Conservation (phyloP, 2,329 filamentous ascomycete species). For the Fusarium buxicola region DNA sequence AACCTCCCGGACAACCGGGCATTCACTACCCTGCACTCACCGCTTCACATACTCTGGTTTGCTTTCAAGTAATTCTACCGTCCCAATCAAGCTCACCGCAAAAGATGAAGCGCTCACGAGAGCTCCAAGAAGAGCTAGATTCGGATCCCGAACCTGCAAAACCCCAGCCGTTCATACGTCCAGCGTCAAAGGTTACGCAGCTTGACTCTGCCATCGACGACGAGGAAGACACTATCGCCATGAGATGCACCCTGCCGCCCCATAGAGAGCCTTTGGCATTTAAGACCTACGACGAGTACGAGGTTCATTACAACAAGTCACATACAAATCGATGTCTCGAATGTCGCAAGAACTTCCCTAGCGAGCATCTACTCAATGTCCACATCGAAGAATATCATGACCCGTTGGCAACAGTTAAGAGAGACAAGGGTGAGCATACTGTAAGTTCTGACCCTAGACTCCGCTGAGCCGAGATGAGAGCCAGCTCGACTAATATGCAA, state of each 20-base stretch:
- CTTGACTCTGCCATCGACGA: constrained; percentile 61
- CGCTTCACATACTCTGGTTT: constrained; percentile 31
- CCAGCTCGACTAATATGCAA: constrained; percentile 23
- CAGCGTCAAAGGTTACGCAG: constrained; percentile 67
- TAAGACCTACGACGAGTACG: constrained; percentile 81
- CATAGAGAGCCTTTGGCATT: constrained; percentile 80
- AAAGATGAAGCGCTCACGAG: constrained; percentile 73
- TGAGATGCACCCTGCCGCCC: constrained; percentile 85
- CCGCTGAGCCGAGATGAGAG: not conserved
- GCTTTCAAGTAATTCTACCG: constrained; percentile 44
- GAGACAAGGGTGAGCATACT: constrained; percentile 87
- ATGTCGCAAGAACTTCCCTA: constrained; percentile 90
- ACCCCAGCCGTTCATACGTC: constrained; percentile 41
- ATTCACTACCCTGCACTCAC: constrained; percentile 37
- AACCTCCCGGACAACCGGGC: not conserved
- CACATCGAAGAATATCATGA: constrained; percentile 96
- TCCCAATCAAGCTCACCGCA: constrained; percentile 47
- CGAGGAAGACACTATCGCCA: constrained; percentile 58
- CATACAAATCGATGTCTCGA: constrained; percentile 88
- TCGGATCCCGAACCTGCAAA: constrained; percentile 41
- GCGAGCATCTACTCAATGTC: constrained; percentile 79
- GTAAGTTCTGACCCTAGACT: constrained; percentile 61
- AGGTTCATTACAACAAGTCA: constrained; percentile 83
- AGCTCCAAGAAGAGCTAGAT: constrained; percentile 62
- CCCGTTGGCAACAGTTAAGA: constrained; percentile 76